A percentile compares a stretch with the other conserved stretches of the same genome.
Evolutionary conservation across 495 filamentous ascomycete genomes (phyloP).

Genomic region (Friedmanniomyces simplex): DNA sequence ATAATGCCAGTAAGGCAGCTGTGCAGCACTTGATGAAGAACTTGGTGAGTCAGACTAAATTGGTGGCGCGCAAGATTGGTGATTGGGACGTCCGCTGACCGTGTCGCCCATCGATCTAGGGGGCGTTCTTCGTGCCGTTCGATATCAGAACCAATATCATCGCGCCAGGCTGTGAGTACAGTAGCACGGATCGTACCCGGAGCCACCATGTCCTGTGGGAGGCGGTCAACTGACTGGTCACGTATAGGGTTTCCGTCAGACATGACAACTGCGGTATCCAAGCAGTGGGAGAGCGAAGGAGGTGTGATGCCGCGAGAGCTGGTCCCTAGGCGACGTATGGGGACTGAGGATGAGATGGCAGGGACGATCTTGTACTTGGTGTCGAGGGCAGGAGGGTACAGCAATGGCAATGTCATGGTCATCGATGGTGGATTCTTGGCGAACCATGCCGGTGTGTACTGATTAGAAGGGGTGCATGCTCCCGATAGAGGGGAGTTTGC

Average conservation of each 20-base stretch:
- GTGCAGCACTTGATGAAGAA: conserved; percentile 30
- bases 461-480: neutral
- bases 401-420: conserved; percentile 29
- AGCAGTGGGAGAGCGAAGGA: conserved; percentile 9
- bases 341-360: conserved; percentile 29
- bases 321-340: conserved; percentile 22
- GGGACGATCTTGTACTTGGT: conserved; percentile 31
- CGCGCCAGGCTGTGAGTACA: conserved; percentile 20
- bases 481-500: too few species aligned
- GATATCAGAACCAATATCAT: conserved; percentile 25
- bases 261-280: conserved; percentile 17
- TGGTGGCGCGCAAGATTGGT: too few species aligned
- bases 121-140: conserved; percentile 26
- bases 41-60: conserved; percentile 4
- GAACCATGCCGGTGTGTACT: conserved; percentile 26
- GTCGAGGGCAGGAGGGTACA: conserved; percentile 27
- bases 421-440: conserved; percentile 31
- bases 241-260: conserved; percentile 27
- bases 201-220: too few species aligned
- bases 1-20: conserved; percentile 25
- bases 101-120: neutral
- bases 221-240: too few species aligned
- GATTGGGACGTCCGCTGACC: too few species aligned
- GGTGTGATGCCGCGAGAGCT: conserved; percentile 18
- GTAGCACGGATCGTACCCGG: neutral